Base-by-base conservation (phyloP, 106 monocot species). In the Dendrobium officinale region DNA sequence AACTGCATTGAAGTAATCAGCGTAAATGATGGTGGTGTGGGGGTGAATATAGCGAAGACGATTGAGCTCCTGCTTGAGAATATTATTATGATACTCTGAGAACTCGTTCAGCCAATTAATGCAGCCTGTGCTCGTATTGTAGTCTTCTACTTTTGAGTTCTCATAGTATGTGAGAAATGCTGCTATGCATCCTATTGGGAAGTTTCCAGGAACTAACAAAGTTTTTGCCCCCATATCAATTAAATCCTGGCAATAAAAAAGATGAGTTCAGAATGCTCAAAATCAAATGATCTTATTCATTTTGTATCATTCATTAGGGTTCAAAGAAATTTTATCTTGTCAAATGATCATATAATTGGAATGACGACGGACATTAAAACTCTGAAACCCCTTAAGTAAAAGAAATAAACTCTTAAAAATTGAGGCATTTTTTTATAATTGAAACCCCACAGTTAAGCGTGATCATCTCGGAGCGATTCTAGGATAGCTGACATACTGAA, bases 1-100 rank as follows among this genome's bases (percentile, higher is more conserved):
- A 9, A 72, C 9, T 0, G 88, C 81, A 4, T 42, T 59, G 79
- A 88, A 96, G 79, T 89, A 96, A 49, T 93, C 90, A 3, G 88
- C 95, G 58, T 92, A 95, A 45, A 88, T 87, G 55, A 95, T 89
- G 64, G 81, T 85, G 9, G 83, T 86, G 13, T 84, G 44, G 6
- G 92, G 90, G 67, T 90, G 54, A 61, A 33, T 73, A 1, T 20
- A 18, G 18, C 86, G 83, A 13, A 90, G 68, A 11, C 16, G 54
- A 0, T 79, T 42, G 2, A 95, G 41, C 51, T 88, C 90, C 20
- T 78, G 10, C 7, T 17, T n/a, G 8, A 95, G 85, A 5, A 55
- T 54, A 0, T 9, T 41, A 78, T 95, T 87, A 42, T 90, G 86
- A 76, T 84, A 78, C 66, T 79, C 58, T 0, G 88, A 56, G 2